Evolutionary conservation across 225 moss, liverwort and hornwort species (phyloP).

Genomic region (Marchantia paleacea): DNA sequence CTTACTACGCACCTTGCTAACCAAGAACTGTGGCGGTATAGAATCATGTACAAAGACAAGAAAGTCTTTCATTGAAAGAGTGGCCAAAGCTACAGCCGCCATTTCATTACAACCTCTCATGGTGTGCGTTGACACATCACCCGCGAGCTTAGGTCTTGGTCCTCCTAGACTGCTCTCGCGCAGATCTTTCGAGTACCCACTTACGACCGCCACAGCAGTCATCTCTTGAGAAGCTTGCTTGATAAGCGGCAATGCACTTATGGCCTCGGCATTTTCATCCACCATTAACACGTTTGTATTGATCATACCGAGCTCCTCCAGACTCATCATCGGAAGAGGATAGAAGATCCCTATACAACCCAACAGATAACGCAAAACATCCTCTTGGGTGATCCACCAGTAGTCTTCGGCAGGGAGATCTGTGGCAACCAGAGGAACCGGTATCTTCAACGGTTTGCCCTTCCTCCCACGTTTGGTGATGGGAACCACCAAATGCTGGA

Average conservation of each 20-base stretch:
- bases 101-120: conserved; percentile 52
- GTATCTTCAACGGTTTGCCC: conserved; percentile 31
- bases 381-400: conserved; percentile 71
- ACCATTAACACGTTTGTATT: conserved; percentile 49
- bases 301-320: conserved; percentile 59
- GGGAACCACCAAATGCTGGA: conserved; percentile 60
- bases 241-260: conserved; percentile 39
- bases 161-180: neutral
- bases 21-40: conserved; percentile 38
- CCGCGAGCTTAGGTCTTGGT: conserved; percentile 40
- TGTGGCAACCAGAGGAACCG: conserved; percentile 8
- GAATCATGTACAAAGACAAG: conserved; percentile 45
- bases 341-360: conserved; percentile 61
- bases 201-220: conserved; percentile 65
- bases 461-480: conserved; percentile 29
- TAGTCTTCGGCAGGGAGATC: conserved; percentile 43
- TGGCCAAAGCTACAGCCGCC: conserved; percentile 55
- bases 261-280: conserved; percentile 37
- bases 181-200: conserved; percentile 2
- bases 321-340: conserved; percentile 67
- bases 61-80: conserved; percentile 57
- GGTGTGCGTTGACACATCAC: conserved; percentile 59
- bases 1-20: conserved; percentile 37
- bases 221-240: conserved; percentile 53
- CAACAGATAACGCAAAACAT: conserved; percentile 57